These are phyloP conservation scores for Amborella trichopoda DNA, from an alignment of 164 flowering plant species.

Conservation along the genomic window DNA sequence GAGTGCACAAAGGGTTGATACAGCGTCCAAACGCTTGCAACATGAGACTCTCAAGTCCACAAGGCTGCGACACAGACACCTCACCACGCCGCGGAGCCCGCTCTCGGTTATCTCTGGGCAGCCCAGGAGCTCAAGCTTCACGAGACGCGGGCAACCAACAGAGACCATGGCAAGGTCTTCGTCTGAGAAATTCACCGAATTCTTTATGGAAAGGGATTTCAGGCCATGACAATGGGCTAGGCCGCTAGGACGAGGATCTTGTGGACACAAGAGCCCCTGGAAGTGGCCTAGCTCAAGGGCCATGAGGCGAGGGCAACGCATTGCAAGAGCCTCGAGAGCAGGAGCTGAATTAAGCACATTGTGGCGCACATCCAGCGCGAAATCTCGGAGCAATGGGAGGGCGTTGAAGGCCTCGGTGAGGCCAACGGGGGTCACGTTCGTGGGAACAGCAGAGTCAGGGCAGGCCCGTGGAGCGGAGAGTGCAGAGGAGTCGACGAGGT, in stretches of 20 bases:
- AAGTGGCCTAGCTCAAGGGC: slow-evolving; percentile 65
- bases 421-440: slow-evolving; percentile 19
- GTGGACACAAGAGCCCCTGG: slow-evolving; percentile 53
- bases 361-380: slow-evolving; percentile 56
- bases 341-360: slow-evolving; percentile 53
- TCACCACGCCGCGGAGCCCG: slow-evolving; percentile 52
- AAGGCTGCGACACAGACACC: slow-evolving; percentile 39
- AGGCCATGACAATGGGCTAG: slow-evolving; percentile 56
- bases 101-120: slow-evolving; percentile 52
- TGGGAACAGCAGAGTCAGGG: slow-evolving; percentile 28
- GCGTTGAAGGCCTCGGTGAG: slow-evolving; percentile 40
- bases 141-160: slow-evolving; percentile 55
- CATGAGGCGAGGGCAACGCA: slow-evolving; percentile 46
- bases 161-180: slow-evolving; percentile 55
- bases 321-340: slow-evolving; percentile 43
- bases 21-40: slow-evolving; percentile 58
- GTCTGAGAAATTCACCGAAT: slow-evolving; percentile 59
- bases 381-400: slow-evolving; percentile 47
- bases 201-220: slow-evolving; percentile 45
- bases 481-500: slow-evolving; percentile 49
- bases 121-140: slow-evolving; percentile 58
- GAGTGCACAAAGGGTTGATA: slow-evolving; percentile 38
- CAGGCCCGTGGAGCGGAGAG: slow-evolving; percentile 23
- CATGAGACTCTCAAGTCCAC: slow-evolving; percentile 57
- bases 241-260: slow-evolving; percentile 57